Percentiles rank a stretch among this genome's conserved stretches.
These are phyloP conservation scores for Pyrenopolyporus hunteri DNA, from an alignment of 495 filamentous ascomycete species.

Conservation along the genomic window DNA sequence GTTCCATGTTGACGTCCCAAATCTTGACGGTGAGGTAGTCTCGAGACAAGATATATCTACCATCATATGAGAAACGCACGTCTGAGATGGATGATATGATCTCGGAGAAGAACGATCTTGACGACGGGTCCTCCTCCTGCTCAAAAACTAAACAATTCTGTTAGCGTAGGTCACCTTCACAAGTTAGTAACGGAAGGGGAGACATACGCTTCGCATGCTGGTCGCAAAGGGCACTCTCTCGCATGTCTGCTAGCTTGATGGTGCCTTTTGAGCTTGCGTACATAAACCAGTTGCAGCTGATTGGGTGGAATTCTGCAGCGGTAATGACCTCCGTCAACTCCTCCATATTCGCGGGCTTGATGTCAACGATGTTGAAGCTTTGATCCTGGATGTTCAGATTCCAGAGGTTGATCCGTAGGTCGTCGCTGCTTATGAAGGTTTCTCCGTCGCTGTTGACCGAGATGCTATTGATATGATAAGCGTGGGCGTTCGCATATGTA, in stretches of 20 bases:
- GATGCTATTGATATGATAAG: conserved; percentile 99
- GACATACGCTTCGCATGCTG: conserved; percentile 89
- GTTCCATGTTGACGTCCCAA: conserved; percentile 99
- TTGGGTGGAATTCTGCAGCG: conserved; percentile 95
- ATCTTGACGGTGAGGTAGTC: conserved; percentile 99
- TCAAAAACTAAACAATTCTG: conserved; percentile 77
- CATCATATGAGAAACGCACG: conserved; percentile 95
- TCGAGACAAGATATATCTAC: conserved; percentile 94
- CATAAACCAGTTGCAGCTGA: conserved; percentile 99
- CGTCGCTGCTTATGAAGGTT: conserved; percentile 98
- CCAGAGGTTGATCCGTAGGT: conserved; percentile 97
- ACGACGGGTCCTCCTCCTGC: conserved; percentile 98
- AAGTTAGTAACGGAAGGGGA: background rate
- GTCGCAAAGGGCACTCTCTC: conserved; percentile 93
- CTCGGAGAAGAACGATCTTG: conserved; percentile 99
- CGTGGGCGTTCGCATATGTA: conserved; percentile 97
- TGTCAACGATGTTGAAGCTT: conserved; percentile 99
- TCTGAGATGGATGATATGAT: conserved; percentile 99
- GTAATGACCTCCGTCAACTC: conserved; percentile 99
- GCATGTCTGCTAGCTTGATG: conserved; percentile 98
- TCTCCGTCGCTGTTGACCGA: conserved; percentile 99
- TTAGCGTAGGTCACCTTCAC: conserved; percentile 12
- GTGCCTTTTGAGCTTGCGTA: conserved; percentile 99
- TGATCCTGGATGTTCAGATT: conserved; percentile 99
- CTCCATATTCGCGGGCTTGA: conserved; percentile 99